Percentiles rank a stretch among this genome's conserved stretches.
phyloP scores from a whole-genome alignment of 2,329 filamentous ascomycete genomes.

The Phyllosticta paracitricarpa region DNA sequence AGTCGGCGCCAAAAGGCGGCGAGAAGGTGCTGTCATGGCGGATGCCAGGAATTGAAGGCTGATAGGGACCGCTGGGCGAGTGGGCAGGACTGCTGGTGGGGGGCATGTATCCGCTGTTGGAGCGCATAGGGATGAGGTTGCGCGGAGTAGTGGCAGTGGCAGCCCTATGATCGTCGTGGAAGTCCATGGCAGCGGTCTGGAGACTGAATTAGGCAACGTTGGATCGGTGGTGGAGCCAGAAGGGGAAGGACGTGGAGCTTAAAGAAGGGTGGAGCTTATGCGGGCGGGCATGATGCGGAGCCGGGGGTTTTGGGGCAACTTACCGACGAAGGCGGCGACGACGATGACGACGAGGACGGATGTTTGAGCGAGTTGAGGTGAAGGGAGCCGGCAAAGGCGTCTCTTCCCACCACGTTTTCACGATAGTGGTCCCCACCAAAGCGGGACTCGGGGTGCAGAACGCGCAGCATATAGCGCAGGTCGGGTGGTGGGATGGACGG shows the following conservation, averaged over 20 bases:
- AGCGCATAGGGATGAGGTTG: conserved; percentile 5
- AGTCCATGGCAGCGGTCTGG: conserved; percentile 8
- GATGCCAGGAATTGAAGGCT: background rate
- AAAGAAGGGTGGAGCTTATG: conserved; percentile 8
- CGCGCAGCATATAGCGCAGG: conserved; percentile 5
- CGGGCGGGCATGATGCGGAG: conserved; percentile 2
- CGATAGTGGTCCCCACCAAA: conserved; percentile 9
- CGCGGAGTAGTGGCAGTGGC: background rate
- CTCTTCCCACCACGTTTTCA: conserved; percentile 9
- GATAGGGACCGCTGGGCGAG: conserved; percentile 5
- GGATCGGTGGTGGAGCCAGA: conserved; percentile 6
- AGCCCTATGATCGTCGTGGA: conserved; percentile 7
- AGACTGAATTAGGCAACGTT: conserved; percentile 7
- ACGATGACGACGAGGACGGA: background rate
- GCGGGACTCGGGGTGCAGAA: conserved; percentile 9
- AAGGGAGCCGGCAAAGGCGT: conserved; percentile 2
- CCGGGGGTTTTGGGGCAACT: background rate
- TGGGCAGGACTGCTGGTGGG: background rate
- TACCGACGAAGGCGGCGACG: conserved; percentile 4
- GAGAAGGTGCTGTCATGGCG: conserved; percentile 6
- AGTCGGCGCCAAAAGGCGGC: background rate
- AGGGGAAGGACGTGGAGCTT: conserved; percentile 7
- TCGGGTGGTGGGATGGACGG: background rate
- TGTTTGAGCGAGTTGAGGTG: background rate
- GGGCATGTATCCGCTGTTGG: conserved; percentile 3